Base-by-base conservation (phyloP, 2,329 filamentous ascomycete genomes). In the Scedosporium aurantiacum region DNA sequence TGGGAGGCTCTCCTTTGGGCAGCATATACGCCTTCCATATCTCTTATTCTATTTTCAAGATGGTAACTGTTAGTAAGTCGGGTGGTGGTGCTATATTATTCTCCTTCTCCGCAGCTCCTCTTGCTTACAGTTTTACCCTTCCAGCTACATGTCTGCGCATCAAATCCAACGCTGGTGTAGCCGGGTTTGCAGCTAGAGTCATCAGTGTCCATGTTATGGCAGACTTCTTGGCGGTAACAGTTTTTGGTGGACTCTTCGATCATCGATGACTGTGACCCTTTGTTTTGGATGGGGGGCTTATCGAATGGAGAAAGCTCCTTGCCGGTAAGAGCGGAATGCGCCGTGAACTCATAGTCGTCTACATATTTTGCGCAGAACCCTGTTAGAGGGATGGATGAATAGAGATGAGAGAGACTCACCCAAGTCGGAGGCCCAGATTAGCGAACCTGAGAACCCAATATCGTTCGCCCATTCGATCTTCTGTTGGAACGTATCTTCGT, bases 81-180 rank as follows among this genome's bases (percentile, higher is more conserved):
- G n/a, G 3, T 3, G 41, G 7, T 8, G 10, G 41, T 43, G 41
- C 68, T 65, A 66, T 52, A 64, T 65, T 63, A 66, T 61, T 65
- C 25, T 27, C 25, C 25, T 27, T 27, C 25, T 27, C 25, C 25
- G 5, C n/a, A n/a, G n/a, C 25, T 64, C 64, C 63, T 63, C 60
- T 65, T 64, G 68, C 70, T 70, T 65, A 70, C 68, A 63, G 65
- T 68, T 64, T 66, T 63, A 60, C 67, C 66, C 68, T 67, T 68
- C 66, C 64, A 70, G 71, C 73, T 78, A 78, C 76, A 79, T 79
- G 77, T 76, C 76, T 71, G 73, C 75, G 41, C 41, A n/a, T 61
- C 61, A 25, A 45, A 37, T 10, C 61, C 61, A 45, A 62, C 47
- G 23, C 40, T 62, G 32, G 61, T 56, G 52, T 60, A 62, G 16